Evolutionary conservation across 2,329 filamentous ascomycete genomes (phyloP).

Genomic region (Camillea tinctor): DNA sequence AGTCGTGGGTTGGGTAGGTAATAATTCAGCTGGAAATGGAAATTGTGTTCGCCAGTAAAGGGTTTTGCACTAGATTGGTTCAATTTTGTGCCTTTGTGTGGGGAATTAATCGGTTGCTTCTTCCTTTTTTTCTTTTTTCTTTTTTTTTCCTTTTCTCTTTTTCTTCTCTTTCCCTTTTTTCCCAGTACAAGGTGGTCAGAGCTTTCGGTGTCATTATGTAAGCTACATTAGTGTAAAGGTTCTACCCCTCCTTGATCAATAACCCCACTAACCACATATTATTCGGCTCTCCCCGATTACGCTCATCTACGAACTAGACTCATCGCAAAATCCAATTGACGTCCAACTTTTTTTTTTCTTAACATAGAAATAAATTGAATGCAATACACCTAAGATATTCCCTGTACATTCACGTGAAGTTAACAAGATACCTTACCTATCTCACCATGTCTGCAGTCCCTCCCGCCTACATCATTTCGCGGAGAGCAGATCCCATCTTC

Average conservation of each 20-base stretch:
- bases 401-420: no score
- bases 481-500: constrained; percentile 57
- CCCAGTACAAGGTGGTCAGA: neutral
- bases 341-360: no score
- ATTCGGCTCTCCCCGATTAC: no score
- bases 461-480: constrained; percentile 60
- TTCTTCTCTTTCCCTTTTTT: neutral
- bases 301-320: neutral
- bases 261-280: neutral
- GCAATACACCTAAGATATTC: neutral
- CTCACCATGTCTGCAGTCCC: constrained; percentile 46
- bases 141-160: no score
- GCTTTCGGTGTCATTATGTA: no score
- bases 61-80: constrained; percentile 29
- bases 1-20: constrained; percentile 20
- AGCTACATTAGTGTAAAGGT: no score
- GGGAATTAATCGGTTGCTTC: constrained; percentile 4
- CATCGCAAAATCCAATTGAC: neutral
- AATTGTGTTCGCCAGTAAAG: constrained; percentile 30
- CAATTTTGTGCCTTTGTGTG: constrained; percentile 18
- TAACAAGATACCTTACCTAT: neutral
- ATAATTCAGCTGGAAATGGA: constrained; percentile 23
- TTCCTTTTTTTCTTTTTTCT: no score
- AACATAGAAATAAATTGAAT: neutral
- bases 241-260: neutral